Percentiles rank a stretch among this genome's conserved stretches.
These are phyloP conservation scores for Apostasia shenzhenica DNA, from an alignment of 106 monocot genomes.

Conservation along the genomic window DNA sequence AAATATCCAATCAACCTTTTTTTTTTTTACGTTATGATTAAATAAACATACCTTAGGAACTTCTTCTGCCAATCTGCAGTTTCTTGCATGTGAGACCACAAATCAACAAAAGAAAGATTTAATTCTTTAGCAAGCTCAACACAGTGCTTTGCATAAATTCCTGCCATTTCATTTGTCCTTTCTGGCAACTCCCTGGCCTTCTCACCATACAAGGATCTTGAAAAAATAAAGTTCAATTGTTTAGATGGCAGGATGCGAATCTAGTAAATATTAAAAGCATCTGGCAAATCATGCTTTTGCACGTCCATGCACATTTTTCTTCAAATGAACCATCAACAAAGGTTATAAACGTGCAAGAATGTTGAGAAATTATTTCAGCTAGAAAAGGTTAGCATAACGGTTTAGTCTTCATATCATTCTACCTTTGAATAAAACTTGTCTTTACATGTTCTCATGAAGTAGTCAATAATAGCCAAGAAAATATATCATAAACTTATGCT, in stretches of 20 bases:
- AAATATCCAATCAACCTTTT: too few relatives aligned
- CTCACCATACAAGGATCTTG: constrained; percentile 75
- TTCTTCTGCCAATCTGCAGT: constrained; percentile 68
- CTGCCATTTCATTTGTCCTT: constrained; percentile 82
- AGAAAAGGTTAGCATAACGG: too few relatives aligned
- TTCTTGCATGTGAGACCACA: constrained; percentile 84
- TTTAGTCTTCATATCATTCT: too few relatives aligned
- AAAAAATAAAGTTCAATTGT: constrained; percentile 2
- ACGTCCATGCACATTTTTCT: too few relatives aligned
- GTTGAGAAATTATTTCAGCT: too few relatives aligned
- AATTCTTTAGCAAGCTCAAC: constrained; percentile 62
- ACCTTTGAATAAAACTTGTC: too few relatives aligned
- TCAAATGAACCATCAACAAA: too few relatives aligned
- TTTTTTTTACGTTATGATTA: too few relatives aligned
- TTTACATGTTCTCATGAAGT: not conserved
- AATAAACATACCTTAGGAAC: constrained; percentile 54
- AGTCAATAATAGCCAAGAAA: not conserved
- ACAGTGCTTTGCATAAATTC: constrained; percentile 70
- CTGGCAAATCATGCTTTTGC: too few relatives aligned
- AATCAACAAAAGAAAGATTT: constrained; percentile 57
- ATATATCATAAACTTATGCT: not conserved
- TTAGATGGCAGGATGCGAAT: too few relatives aligned
- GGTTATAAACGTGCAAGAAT: too few relatives aligned
- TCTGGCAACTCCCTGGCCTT: constrained; percentile 68
- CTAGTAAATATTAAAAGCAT: too few relatives aligned